phyloP scores from a whole-genome alignment of 352 stramenopile genomes.

The Halophytophthora batemanensis region DNA sequence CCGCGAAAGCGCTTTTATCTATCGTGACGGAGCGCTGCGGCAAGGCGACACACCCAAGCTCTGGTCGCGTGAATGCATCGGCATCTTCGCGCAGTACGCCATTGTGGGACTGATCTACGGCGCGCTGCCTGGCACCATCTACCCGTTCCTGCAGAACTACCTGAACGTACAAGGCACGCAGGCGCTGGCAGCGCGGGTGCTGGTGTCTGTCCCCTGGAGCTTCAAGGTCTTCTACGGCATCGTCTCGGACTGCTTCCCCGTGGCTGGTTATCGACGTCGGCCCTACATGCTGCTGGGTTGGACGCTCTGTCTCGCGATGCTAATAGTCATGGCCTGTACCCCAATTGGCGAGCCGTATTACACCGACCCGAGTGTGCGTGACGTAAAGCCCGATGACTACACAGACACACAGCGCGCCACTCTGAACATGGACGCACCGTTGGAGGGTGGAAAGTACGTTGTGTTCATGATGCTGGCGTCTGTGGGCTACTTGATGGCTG shows the following conservation, averaged over 20 bases:
- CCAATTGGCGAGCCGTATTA: slow-evolving; percentile 45
- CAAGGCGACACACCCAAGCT: slow-evolving; percentile 30
- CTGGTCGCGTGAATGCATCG: slow-evolving; percentile 29
- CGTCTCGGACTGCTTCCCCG: slow-evolving; percentile 39
- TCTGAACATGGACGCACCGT: slow-evolving; percentile 29
- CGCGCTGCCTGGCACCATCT: slow-evolving; percentile 28
- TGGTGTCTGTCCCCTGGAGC: slow-evolving; percentile 35
- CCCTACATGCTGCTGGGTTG: slow-evolving; percentile 47
- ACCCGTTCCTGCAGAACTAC: slow-evolving; percentile 57
- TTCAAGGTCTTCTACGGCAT: slow-evolving; percentile 44
- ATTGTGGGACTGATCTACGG: slow-evolving; percentile 38
- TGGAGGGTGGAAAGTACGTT: slow-evolving; percentile 28
- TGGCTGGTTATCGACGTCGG: slow-evolving; percentile 39
- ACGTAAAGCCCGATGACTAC: slow-evolving; percentile 15
- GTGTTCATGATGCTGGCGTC: slow-evolving; percentile 37
- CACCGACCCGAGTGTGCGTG: slow-evolving; percentile 20
- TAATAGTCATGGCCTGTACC: slow-evolving; percentile 33
- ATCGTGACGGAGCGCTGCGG: slow-evolving; percentile 30
- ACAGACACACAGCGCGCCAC: slow-evolving; percentile 25
- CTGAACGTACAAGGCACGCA: slow-evolving; percentile 41
- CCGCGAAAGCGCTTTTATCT: too few species aligned
- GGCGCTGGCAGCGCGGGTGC: slow-evolving; percentile 25
- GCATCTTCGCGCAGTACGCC: slow-evolving; percentile 34
- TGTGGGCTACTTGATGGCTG: slow-evolving; percentile 35
- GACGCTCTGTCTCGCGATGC: slow-evolving; percentile 25